phyloP scores from a whole-genome alignment of 1,284 basidiomycete genomes.

The Apiotrichum domesticum region DNA sequence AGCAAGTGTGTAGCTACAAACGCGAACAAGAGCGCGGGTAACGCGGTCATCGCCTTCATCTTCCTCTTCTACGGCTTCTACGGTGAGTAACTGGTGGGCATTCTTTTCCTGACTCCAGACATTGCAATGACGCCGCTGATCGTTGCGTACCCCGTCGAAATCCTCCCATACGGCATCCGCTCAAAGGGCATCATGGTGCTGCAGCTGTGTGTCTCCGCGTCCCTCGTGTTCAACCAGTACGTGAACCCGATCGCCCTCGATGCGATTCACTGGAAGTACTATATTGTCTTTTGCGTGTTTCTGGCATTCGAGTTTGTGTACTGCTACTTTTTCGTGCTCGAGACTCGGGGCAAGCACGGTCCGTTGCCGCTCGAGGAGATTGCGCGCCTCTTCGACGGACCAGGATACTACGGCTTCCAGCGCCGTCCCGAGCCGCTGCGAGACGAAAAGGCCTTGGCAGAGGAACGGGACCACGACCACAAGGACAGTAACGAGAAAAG shows the following conservation, averaged over 20 bases:
- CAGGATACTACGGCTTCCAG: constrained; percentile 15
- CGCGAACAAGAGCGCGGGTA: constrained; percentile 11
- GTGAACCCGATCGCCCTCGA: constrained; percentile 40
- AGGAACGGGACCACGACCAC: no score
- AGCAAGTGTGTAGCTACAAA: constrained; percentile 44
- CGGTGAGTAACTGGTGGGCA: constrained; percentile 5
- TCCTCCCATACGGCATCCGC: constrained; percentile 50
- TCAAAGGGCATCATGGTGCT: constrained; percentile 68
- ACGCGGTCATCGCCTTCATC: constrained; percentile 18
- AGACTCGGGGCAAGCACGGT: constrained; percentile 30
- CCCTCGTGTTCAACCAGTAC: constrained; percentile 42
- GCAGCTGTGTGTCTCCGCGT: constrained; percentile 36
- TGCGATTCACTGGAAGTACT: constrained; percentile 33
- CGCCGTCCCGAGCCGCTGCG: not conserved
- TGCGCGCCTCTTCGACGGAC: constrained; percentile 23
- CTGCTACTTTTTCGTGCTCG: constrained; percentile 41
- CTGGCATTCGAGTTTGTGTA: constrained; percentile 43
- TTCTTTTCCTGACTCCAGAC: not conserved
- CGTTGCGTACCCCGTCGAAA: constrained; percentile 19
- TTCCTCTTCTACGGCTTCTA: constrained; percentile 44
- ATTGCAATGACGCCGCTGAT: constrained; percentile 44
- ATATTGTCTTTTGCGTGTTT: constrained; percentile 33
- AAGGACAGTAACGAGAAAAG: not conserved
- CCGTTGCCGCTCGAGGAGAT: constrained; percentile 43
- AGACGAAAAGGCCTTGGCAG: not conserved